Evolutionary conservation across 306 rosid species (phyloP).

Genomic region (Datisca glomerata): DNA sequence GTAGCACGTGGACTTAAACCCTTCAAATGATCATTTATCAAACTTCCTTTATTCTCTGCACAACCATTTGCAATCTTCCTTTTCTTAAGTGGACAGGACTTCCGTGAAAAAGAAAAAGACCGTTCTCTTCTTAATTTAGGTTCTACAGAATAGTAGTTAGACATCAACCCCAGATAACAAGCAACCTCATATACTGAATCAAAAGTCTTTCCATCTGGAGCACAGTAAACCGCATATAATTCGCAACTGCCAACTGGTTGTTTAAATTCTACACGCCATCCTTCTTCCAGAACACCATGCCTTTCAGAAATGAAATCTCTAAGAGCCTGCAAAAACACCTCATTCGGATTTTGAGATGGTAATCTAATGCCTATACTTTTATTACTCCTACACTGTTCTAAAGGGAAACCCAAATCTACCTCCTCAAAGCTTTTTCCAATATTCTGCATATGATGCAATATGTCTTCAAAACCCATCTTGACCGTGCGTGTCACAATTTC

Average conservation of each 20-base stretch:
- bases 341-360: constrained; percentile 45
- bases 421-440: constrained; percentile 44
- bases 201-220: constrained; percentile 90
- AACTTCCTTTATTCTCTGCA: constrained; percentile 42
- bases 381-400: constrained; percentile 46
- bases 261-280: constrained; percentile 91
- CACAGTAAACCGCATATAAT: constrained; percentile 75
- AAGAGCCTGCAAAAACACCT: constrained; percentile 75
- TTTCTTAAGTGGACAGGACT: constrained; percentile 48
- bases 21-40: constrained; percentile 26
- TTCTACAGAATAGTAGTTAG: constrained; percentile 44
- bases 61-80: constrained; percentile 65
- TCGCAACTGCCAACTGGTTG: constrained; percentile 54
- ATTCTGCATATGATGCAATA: constrained; percentile 44
- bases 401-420: constrained; percentile 36
- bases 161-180: constrained; percentile 62
- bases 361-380: constrained; percentile 35
- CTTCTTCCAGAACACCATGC: constrained; percentile 85
- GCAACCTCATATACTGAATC: constrained; percentile 96
- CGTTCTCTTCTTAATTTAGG: constrained; percentile 50
- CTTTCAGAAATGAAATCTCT: constrained; percentile 74
- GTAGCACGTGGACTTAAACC: constrained; percentile 24
- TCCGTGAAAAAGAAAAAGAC: constrained; percentile 31
- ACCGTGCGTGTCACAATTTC: constrained; percentile 46
- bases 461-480: constrained; percentile 61